These are phyloP conservation scores for Monosporozyma siamensis DNA, from an alignment of 805 yeast species.

Conservation along the genomic window DNA sequence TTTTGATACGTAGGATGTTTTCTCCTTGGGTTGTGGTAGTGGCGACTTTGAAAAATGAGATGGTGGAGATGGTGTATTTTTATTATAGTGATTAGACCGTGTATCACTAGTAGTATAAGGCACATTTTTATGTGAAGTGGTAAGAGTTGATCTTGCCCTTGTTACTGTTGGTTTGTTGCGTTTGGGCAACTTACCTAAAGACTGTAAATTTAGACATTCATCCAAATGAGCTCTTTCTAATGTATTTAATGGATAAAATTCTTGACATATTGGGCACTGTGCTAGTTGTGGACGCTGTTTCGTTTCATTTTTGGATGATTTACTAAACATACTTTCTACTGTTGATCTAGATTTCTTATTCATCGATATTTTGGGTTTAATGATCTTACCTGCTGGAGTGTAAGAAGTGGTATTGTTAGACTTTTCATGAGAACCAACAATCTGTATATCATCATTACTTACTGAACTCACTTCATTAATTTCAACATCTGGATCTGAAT, in stretches of 20 bases:
- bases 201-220: constrained; percentile 37
- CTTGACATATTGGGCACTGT: constrained; percentile 60
- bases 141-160: background rate
- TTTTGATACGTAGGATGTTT: constrained; percentile 9
- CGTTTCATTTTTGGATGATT: background rate
- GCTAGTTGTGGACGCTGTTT: constrained; percentile 26
- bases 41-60: background rate
- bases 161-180: background rate
- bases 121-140: background rate
- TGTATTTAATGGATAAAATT: constrained; percentile 43
- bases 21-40: background rate
- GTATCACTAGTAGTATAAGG: background rate
- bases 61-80: background rate
- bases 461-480: constrained; percentile 11
- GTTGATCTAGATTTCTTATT: constrained; percentile 6
- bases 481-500: constrained; percentile 22
- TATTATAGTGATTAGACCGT: background rate
- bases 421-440: constrained; percentile 23
- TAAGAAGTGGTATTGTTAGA: background rate
- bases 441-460: constrained; percentile 24
- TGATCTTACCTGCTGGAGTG: constrained; percentile 1
- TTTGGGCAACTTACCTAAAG: constrained; percentile 8
- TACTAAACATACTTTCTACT: constrained; percentile 10
- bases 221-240: constrained; percentile 57
- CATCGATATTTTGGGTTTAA: background rate